Evolutionary conservation across 495 filamentous ascomycete genomes (phyloP).

Genomic region (Penicillium roqueforti): DNA sequence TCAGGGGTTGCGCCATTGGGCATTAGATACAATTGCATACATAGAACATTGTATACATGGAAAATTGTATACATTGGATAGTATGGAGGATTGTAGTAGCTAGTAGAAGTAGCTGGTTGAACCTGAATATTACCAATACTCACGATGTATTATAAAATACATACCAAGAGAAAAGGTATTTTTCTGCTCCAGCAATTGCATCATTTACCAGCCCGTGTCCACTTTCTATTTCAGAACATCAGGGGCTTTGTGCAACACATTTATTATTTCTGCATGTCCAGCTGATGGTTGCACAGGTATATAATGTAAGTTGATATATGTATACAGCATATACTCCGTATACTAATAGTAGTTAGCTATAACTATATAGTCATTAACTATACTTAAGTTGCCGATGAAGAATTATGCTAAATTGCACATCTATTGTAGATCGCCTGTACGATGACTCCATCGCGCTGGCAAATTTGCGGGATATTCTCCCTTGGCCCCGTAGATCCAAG

Average conservation of each 20-base stretch:
- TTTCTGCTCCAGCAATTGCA: slow-evolving; percentile 10
- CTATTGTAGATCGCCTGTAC: slow-evolving; percentile 19
- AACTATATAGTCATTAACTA: too few relatives aligned
- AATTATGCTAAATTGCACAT: too few relatives aligned
- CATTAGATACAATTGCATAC: too few relatives aligned
- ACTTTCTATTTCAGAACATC: background rate
- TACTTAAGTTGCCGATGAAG: too few relatives aligned
- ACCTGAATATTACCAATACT: too few relatives aligned
- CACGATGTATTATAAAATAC: background rate
- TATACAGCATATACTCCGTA: too few relatives aligned
- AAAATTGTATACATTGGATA: too few relatives aligned
- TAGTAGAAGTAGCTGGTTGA: too few relatives aligned
- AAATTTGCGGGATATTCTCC: slow-evolving; percentile 25
- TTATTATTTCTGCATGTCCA: background rate
- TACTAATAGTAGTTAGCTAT: too few relatives aligned
- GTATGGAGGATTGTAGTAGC: too few relatives aligned
- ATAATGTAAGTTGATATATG: background rate
- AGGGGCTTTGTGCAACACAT: background rate
- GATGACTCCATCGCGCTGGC: slow-evolving; percentile 19
- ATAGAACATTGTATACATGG: too few relatives aligned
- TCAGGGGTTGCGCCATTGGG: background rate
- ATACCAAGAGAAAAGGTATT: background rate
- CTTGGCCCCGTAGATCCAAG: slow-evolving; percentile 15
- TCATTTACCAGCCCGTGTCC: slow-evolving; percentile 7
- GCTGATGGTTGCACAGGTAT: background rate